A percentile compares a stretch with the other conserved stretches of the same genome.
phyloP scores from a whole-genome alignment of 179 eudicot species.

The Silene coronaria region DNA sequence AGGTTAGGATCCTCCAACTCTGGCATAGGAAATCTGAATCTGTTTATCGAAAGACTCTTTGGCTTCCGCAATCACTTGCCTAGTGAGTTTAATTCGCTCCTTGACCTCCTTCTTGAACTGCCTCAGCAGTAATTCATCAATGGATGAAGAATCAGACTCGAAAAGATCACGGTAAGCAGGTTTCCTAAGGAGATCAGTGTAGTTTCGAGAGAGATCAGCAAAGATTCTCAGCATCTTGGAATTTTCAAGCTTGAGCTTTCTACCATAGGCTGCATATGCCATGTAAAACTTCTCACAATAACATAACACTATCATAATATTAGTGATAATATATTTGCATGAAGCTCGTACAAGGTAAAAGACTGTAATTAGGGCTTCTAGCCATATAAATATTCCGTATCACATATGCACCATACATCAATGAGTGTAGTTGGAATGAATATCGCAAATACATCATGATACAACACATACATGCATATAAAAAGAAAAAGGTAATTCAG shows the following conservation, averaged over 20 bases:
- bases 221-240: conserved; percentile 69
- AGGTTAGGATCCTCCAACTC: conserved; percentile 77
- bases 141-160: conserved; percentile 43
- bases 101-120: conserved; percentile 87
- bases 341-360: no score
- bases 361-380: no score
- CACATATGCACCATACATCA: no score
- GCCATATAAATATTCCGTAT: no score
- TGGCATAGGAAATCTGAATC: conserved; percentile 56
- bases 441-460: no score
- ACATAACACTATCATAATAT: no score
- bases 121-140: conserved; percentile 55
- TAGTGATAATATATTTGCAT: no score
- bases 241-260: conserved; percentile 90
- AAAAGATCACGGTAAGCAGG: conserved; percentile 38
- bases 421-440: no score
- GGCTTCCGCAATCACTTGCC: conserved; percentile 72
- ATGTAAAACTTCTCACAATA: no score
- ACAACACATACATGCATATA: no score
- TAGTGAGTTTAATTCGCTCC: conserved; percentile 71
- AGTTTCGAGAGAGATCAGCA: conserved; percentile 60
- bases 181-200: conserved; percentile 53
- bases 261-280: conserved; percentile 83
- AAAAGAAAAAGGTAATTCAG: no score
- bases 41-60: conserved; percentile 84